Evolutionary conservation across 2,329 filamentous ascomycete genomes (phyloP), one percentile per base, ranked within the genome.

Genomic region (Phialophora expanda): DNA sequence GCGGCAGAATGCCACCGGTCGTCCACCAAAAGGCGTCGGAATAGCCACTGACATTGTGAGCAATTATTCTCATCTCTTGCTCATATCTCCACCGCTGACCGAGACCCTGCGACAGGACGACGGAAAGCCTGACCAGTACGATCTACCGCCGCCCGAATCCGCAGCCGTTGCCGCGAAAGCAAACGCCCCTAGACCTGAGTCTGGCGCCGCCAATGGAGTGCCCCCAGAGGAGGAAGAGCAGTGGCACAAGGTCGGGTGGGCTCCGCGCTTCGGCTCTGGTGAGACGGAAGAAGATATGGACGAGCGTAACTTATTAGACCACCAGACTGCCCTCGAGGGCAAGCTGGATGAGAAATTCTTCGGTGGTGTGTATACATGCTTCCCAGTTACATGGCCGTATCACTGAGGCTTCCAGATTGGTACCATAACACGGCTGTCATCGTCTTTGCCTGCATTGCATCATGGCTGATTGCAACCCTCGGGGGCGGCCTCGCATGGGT

Each of bases 401-500:
- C 62, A 56, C 65, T 66, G 56, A 64, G 61, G 34, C 5, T 32
- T 61, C 58, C 70, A 92, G 93, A 98, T 77, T 99, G 95, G 95
- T 99, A 98, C 78, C 93, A 99, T 78, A 99, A 99, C 78, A 89
- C 93, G 2, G 95, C 84, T n/a, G 82, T 99, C 68, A 97, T 99
- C 75, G 84, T 94, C 71, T 97, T 99, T 75, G 92, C 94, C 59
- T 97, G 93, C 76, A 82, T 99, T 60, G 83, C 87, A 32, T 97
- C 94, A 24, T 99, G 94, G 93, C 84, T 97, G 3, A 84, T 97
- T 44, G 94, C 93, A 32, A 84, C 94, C 22, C 83, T 99, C 9
- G 95, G 96, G 51, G 95, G 95, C 67, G 95, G 95, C 24, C 84
- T 99, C 14, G 93, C 87, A 66, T 99, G 94, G 94, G 84, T 99